Evolutionary conservation across 371 early-diverging fungal species (phyloP), one percentile per base, ranked within the genome.

Genomic region (Mucor plumbeus): DNA sequence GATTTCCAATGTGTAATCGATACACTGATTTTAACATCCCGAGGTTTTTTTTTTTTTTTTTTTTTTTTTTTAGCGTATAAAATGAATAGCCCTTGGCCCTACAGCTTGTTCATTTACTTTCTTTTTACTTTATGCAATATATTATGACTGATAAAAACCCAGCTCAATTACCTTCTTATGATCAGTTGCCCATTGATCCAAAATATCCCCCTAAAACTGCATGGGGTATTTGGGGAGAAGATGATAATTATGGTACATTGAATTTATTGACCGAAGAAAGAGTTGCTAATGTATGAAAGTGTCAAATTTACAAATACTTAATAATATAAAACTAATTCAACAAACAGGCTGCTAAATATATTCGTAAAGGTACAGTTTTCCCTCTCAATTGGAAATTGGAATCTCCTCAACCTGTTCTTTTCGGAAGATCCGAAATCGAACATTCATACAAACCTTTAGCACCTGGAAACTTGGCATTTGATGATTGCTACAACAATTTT

Each of bases 191-290:
- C 19, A 66, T 73, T 35, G 63, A 65, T 39, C 57, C 54, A 9
- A 63, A 73, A 31, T 68, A 68, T 21, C 73, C 73, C 33, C 55
- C 62, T 14, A 44, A 73, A 5, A 71, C 80, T 5, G 77, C 82
- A 11, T 82, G 82, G 82, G 82, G 82, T 40, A 21, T 82, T 4
- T 82, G 77, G 74, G 82, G 82, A 1, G 68, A 79, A 43, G 78
- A 82, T 34, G 82, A 82, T 44, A 73, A 80, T n/a, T 61, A 74
- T 17, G 82, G 82, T n/a, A 80, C 82, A 33, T 60, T 82, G 34
- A 82, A 82, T 36, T 38, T 76, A 0, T 48, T 82, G 50, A 82
- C 78, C 1, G 64, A 71, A 53, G 78, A 82, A 35, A 43, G 62
- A 38, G 71, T 71, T 7, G 66, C 70, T 17, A 70, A 74, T 43